Evolutionary conservation across 2,329 filamentous ascomycete species (phyloP).

Genomic region (Chaetomiaceae sp.): DNA sequence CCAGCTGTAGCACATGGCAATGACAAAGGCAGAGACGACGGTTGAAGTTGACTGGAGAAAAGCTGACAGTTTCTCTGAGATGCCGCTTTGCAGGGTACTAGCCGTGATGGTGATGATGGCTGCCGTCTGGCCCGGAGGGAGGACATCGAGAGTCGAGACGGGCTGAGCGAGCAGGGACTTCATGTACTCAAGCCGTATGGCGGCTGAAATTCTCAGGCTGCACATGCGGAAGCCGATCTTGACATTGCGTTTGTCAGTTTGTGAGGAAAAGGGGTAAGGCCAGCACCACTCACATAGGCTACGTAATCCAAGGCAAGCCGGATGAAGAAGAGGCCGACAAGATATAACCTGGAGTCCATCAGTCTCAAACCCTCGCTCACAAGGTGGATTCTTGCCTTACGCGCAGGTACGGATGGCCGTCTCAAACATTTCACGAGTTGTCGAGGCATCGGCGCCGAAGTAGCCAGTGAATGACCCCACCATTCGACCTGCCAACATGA

Average conservation of each 20-base stretch:
- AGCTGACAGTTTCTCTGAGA: constrained; percentile 56
- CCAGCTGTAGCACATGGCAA: constrained; percentile 56
- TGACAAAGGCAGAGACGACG: constrained; percentile 47
- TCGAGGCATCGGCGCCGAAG: constrained; percentile 25
- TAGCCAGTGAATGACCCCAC: constrained; percentile 32
- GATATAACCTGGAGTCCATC: constrained; percentile 57
- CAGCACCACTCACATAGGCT: constrained; percentile 27
- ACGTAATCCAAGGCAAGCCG: constrained; percentile 58
- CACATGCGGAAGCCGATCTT: constrained; percentile 54
- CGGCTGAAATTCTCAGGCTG: constrained; percentile 56
- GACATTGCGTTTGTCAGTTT: too few relatives aligned
- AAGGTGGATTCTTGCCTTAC: too few relatives aligned
- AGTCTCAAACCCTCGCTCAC: too few relatives aligned
- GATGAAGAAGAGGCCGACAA: constrained; percentile 65
- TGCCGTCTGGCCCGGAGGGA: constrained; percentile 56
- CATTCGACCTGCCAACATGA: constrained; percentile 25
- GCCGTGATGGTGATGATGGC: constrained; percentile 60
- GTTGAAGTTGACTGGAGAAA: constrained; percentile 53
- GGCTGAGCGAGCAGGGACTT: constrained; percentile 59
- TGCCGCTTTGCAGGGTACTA: constrained; percentile 57
- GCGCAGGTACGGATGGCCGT: constrained; percentile 30
- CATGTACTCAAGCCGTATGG: constrained; percentile 60
- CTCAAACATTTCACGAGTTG: constrained; percentile 29
- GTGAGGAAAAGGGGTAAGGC: too few relatives aligned
- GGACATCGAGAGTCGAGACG: constrained; percentile 61